phyloP scores from a whole-genome alignment of 805 yeast genomes.

The Saccharomycopsis fodiens region DNA sequence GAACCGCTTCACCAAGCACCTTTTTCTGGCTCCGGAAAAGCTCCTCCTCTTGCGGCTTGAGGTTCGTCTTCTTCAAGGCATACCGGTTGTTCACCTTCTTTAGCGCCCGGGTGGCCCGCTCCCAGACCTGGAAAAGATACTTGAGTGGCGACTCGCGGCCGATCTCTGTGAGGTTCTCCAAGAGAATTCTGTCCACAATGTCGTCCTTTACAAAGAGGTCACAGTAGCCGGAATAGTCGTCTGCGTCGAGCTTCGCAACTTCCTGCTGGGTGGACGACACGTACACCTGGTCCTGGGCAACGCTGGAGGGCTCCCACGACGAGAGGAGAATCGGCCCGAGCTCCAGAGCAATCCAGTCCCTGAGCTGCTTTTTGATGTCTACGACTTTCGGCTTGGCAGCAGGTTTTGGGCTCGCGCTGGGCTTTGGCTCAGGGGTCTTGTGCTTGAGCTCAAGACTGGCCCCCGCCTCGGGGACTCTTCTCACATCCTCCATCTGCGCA shows the following conservation, averaged over 20 bases:
- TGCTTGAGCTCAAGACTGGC: not conserved
- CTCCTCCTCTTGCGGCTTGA: conserved; percentile 38
- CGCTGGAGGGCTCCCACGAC: not conserved
- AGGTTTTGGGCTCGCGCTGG: too few relatives aligned
- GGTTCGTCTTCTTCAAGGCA: conserved; percentile 22
- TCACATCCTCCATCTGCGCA: not conserved
- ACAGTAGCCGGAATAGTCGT: not conserved
- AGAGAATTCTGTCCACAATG: conserved; percentile 41
- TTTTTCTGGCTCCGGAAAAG: conserved; percentile 33
- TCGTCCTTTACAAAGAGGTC: conserved; percentile 12
- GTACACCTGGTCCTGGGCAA: not conserved
- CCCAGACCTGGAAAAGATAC: conserved; percentile 42
- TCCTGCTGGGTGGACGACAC: conserved; percentile 5
- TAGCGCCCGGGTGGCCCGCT: conserved; percentile 25
- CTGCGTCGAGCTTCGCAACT: not conserved
- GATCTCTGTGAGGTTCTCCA: conserved; percentile 48
- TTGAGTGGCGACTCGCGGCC: conserved; percentile 42
- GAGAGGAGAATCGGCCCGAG: conserved; percentile 5
- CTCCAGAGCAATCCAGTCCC: conserved; percentile 12
- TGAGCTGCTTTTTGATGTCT: not conserved
- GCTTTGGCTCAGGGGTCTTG: not conserved
- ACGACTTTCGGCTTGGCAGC: too few relatives aligned
- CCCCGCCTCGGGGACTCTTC: not conserved
- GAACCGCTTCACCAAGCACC: conserved; percentile 40
- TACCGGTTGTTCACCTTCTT: conserved; percentile 12